Evolutionary conservation across 768 basidiomycete genomes (phyloP).

Genomic region (Suillus ampliporus): DNA sequence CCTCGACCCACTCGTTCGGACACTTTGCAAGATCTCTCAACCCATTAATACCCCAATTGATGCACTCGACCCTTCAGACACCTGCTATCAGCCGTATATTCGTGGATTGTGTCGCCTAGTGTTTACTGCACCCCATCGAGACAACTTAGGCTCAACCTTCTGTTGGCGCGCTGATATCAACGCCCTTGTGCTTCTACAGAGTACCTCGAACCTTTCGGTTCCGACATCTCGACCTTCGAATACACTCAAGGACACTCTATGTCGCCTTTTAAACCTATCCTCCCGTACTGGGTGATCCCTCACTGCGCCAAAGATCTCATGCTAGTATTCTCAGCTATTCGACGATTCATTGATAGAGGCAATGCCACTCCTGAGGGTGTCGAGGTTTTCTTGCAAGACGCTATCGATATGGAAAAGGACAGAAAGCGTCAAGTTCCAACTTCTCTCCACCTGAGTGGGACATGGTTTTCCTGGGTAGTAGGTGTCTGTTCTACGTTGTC

Average conservation of each 20-base stretch:
- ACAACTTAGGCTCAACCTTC: no score
- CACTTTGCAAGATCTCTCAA: no score
- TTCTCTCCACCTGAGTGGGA: slow-evolving; percentile 66
- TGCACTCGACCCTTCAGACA: no score
- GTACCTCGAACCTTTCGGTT: no score
- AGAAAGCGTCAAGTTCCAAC: slow-evolving; percentile 53
- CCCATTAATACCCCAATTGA: no score
- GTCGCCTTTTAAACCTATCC: slow-evolving; percentile 36
- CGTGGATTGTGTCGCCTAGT: no score
- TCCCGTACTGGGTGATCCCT: slow-evolving; percentile 57
- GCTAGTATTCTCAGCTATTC: slow-evolving; percentile 70
- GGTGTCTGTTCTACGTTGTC: slow-evolving; percentile 17
- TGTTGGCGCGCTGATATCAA: no score
- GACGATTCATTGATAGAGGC: slow-evolving; percentile 43
- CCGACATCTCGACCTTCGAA: no score
- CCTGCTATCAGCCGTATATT: no score
- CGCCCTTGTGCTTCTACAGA: no score
- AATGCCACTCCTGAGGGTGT: slow-evolving; percentile 37
- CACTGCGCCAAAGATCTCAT: slow-evolving; percentile 64
- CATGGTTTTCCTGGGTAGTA: slow-evolving; percentile 74
- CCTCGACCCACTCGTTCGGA: no score
- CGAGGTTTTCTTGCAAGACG: slow-evolving; percentile 71
- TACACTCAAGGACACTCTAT: slow-evolving; percentile 45
- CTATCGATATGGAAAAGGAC: slow-evolving; percentile 76
- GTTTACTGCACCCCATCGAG: no score